These are phyloP conservation scores for Claviceps arundinis DNA, from an alignment of 2,329 filamentous ascomycete species.

Conservation along the genomic window DNA sequence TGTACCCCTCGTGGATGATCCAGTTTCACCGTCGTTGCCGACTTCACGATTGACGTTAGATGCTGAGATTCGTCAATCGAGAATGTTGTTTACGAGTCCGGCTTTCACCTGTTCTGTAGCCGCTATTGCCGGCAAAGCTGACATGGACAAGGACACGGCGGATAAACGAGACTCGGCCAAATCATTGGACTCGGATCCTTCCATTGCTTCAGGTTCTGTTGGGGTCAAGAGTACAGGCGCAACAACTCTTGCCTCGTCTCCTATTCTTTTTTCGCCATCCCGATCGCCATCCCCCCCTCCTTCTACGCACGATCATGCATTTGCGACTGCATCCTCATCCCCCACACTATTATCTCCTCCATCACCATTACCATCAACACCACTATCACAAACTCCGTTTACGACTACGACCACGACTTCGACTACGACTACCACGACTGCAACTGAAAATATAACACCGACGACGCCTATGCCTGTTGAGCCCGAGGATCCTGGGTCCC, in stretches of 20 bases:
- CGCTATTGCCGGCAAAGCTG: conserved; percentile 20
- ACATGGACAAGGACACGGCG: conserved; percentile 12
- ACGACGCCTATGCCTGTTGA: conserved; percentile 11
- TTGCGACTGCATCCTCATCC: neutral
- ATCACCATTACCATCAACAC: conserved; percentile 6
- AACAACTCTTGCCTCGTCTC: neutral
- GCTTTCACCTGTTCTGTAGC: conserved; percentile 27
- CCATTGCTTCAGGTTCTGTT: conserved; percentile 13
- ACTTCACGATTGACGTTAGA: conserved; percentile 19
- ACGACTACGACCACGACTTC: neutral
- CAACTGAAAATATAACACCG: neutral
- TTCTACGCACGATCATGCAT: neutral
- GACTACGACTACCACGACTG: neutral
- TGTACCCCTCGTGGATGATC: conserved; percentile 9
- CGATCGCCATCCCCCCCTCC: neutral
- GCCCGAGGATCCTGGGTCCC: conserved; percentile 35
- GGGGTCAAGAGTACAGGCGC: conserved; percentile 4
- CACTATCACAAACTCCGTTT: conserved; percentile 4
- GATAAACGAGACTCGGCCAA: conserved; percentile 40
- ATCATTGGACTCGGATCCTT: conserved; percentile 27
- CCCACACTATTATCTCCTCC: conserved; percentile 4
- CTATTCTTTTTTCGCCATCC: conserved; percentile 6
- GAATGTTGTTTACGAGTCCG: conserved; percentile 25
- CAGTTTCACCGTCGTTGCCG: conserved; percentile 8
- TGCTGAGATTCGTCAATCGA: conserved; percentile 25